A percentile compares a stretch with the other conserved stretches of the same genome.
Conservation (phyloP, 75 land plant species). For the Adiantum capillusveneris region DNA sequence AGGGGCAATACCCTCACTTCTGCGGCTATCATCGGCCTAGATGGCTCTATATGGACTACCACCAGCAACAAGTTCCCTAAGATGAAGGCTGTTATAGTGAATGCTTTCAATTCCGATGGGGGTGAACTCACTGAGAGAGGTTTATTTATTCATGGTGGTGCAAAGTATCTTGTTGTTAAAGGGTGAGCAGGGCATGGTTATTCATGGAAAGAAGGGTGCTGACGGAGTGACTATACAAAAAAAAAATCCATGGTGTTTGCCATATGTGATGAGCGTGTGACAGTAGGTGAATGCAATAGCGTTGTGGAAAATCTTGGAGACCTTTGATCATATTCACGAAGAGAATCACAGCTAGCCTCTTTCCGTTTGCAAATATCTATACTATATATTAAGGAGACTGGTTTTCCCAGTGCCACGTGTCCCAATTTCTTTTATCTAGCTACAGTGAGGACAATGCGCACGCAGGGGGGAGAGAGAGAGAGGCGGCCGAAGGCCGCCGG, state of each 20-base stretch:
- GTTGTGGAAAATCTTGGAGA: slow-evolving; percentile 33
- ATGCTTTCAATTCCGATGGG: slow-evolving; percentile 20
- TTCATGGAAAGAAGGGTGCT: slow-evolving; percentile 59
- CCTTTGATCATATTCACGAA: too few species aligned
- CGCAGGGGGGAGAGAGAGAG: too few species aligned
- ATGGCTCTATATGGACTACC: slow-evolving; percentile 7
- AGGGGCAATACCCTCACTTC: slow-evolving; percentile 5
- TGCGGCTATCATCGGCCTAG: slow-evolving; percentile 9
- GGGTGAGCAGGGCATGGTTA: slow-evolving; percentile 71
- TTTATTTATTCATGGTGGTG: slow-evolving; percentile 48
- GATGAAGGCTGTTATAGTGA: background rate
- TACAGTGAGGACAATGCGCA: too few species aligned
- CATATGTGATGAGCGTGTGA: slow-evolving; percentile 20
- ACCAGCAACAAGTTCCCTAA: slow-evolving; percentile 11
- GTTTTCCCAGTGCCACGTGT: too few species aligned
- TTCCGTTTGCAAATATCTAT: too few species aligned
- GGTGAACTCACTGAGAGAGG: slow-evolving; percentile 71
- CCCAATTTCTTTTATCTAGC: too few species aligned
- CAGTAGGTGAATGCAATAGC: slow-evolving; percentile 26
- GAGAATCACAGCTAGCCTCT: too few species aligned
- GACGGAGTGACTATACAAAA: slow-evolving; percentile 29
- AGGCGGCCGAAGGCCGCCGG: too few species aligned
- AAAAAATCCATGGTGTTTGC: slow-evolving; percentile 15
- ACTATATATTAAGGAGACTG: too few species aligned
- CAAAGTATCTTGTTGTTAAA: slow-evolving; percentile 79